Conservation (phyloP, 1,284 basidiomycete species). For the Ganoderma lingzhi region DNA sequence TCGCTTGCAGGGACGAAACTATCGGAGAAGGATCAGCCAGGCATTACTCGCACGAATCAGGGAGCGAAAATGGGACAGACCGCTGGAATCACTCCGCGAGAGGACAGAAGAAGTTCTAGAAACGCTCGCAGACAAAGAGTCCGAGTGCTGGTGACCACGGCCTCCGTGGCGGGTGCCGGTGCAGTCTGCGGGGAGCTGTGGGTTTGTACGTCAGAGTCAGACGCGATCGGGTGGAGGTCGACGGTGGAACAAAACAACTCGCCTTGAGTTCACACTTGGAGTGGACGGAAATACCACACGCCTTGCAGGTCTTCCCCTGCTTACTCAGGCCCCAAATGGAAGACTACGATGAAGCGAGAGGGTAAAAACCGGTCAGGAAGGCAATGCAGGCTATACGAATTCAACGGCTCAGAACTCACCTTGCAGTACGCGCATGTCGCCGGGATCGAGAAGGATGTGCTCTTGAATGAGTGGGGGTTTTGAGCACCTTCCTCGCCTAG, state of each 20-base stretch:
- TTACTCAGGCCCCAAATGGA: constrained; percentile 88
- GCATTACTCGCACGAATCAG: background rate
- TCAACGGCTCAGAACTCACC: constrained; percentile 48
- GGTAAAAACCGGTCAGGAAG: background rate
- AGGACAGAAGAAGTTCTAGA: constrained; percentile 43
- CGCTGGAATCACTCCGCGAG: constrained; percentile 41
- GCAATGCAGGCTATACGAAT: background rate
- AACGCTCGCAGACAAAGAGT: constrained; percentile 33
- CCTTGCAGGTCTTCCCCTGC: constrained; percentile 83
- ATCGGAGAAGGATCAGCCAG: constrained; percentile 11
- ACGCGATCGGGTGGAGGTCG: background rate
- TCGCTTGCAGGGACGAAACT: constrained; percentile 31
- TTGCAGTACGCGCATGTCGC: constrained; percentile 84
- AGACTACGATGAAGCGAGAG: constrained; percentile 49
- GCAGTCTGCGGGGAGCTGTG: constrained; percentile 81
- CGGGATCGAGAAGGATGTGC: constrained; percentile 84
- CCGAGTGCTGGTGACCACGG: constrained; percentile 31
- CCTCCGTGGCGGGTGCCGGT: constrained; percentile 41
- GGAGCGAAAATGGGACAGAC: constrained; percentile 24
- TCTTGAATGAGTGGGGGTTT: constrained; percentile 82
- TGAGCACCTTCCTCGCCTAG: constrained; percentile 77
- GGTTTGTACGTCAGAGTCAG: constrained; percentile 1
- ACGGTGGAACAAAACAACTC: constrained; percentile 17
- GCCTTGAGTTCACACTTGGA: constrained; percentile 88
- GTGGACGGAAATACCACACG: constrained; percentile 84